Conservation (phyloP, 2,329 filamentous ascomycete genomes). For the Amesomyces nigricolor region DNA sequence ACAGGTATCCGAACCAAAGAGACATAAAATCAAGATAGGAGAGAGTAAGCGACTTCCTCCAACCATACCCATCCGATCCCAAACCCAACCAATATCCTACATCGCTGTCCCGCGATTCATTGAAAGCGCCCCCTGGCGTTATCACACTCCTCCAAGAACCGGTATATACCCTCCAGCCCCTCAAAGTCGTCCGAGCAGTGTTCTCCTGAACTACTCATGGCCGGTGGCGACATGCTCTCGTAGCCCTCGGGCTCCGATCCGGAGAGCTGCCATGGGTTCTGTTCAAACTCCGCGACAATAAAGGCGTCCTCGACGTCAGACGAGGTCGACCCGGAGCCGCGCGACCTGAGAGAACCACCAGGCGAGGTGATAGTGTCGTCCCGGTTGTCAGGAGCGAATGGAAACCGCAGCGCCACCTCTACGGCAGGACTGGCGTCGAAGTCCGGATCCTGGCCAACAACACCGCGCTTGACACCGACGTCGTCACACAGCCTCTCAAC, state of each 20-base stretch:
- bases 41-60: constrained; percentile 6
- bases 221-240: constrained; percentile 44
- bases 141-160: constrained; percentile 55
- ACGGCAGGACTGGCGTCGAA: constrained; percentile 65
- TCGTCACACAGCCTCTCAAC: constrained; percentile 83
- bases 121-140: constrained; percentile 27
- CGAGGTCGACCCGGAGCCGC: constrained; percentile 31
- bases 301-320: constrained; percentile 38
- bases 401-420: constrained; percentile 74
- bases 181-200: constrained; percentile 47
- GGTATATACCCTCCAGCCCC: constrained; percentile 52
- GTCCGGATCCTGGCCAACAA: constrained; percentile 69
- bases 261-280: constrained; percentile 42
- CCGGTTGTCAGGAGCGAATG: constrained; percentile 62
- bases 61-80: neutral
- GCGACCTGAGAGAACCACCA: constrained; percentile 43
- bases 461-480: constrained; percentile 73
- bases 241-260: constrained; percentile 40
- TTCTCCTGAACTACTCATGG: constrained; percentile 37
- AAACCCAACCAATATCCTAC: neutral
- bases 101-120: neutral
- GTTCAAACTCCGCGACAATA: constrained; percentile 36
- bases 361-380: constrained; percentile 40
- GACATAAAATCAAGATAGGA: constrained; percentile 3
- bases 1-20: neutral